These are phyloP conservation scores for Paratinospora sagittata DNA, from an alignment of 164 flowering plant species.

Conservation along the genomic window DNA sequence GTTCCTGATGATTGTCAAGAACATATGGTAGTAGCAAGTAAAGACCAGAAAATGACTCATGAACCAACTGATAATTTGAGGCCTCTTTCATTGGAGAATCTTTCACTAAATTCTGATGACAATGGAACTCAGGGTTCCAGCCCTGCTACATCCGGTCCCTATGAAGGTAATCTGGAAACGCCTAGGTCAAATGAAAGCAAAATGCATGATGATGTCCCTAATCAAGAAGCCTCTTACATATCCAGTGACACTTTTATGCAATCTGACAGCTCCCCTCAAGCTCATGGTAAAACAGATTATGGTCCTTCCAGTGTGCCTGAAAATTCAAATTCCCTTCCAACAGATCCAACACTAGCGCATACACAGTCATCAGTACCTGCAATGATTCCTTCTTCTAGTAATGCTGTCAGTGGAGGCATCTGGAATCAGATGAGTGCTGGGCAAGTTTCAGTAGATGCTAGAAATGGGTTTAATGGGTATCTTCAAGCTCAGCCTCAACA, in stretches of 20 bases:
- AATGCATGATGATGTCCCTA: constrained; percentile 1
- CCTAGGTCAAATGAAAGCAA: constrained; percentile 20
- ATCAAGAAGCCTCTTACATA: neutral
- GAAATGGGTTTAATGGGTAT: constrained; percentile 20
- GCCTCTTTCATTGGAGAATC: constrained; percentile 32
- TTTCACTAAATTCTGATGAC: constrained; percentile 30
- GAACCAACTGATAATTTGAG: constrained; percentile 23
- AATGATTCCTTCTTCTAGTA: constrained; percentile 1
- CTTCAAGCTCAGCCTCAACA: constrained; percentile 30
- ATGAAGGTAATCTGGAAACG: constrained; percentile 17
- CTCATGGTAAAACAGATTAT: constrained; percentile 9
- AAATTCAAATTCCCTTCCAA: constrained; percentile 19
- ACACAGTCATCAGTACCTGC: constrained; percentile 14
- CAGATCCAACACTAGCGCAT: no score
- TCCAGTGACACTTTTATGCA: constrained; percentile 10
- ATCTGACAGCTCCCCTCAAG: constrained; percentile 17
- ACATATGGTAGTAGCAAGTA: constrained; percentile 9
- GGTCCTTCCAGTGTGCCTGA: constrained; percentile 11
- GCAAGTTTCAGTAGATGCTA: constrained; percentile 21
- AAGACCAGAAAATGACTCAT: constrained; percentile 16
- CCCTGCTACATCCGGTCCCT: constrained; percentile 16
- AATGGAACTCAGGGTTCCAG: constrained; percentile 18
- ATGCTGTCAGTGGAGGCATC: constrained; percentile 15
- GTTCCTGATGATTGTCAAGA: constrained; percentile 14
- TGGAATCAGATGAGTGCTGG: constrained; percentile 20